A percentile compares a stretch with the other conserved stretches of the same genome.
Evolutionary conservation across 148 eudicot genomes (phyloP).

Genomic region (Chenopodium quinoa): DNA sequence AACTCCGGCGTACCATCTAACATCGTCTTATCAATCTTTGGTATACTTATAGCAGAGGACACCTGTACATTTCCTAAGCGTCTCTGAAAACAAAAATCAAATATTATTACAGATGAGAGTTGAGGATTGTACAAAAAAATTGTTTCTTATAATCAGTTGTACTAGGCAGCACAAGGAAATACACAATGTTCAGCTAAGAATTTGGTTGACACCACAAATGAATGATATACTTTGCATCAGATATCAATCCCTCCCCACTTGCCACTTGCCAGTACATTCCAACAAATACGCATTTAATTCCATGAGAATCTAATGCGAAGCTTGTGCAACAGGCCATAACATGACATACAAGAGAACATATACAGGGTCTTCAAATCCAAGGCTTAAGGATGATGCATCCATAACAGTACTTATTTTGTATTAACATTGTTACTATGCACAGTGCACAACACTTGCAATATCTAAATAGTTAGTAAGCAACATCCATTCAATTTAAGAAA

Average conservation of each 20-base stretch:
- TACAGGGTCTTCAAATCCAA: background rate
- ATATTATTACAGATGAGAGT: background rate
- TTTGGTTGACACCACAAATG: background rate
- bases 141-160: background rate
- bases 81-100: constrained; percentile 38
- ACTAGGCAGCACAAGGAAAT: background rate
- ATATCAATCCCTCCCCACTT: too few relatives aligned
- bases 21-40: constrained; percentile 31
- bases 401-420: background rate
- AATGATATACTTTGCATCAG: background rate
- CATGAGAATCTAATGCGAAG: background rate
- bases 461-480: background rate
- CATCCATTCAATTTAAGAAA: too few relatives aligned
- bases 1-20: constrained; percentile 52
- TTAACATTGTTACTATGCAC: too few relatives aligned
- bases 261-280: too few relatives aligned
- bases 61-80: constrained; percentile 52
- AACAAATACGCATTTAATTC: background rate
- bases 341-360: background rate
- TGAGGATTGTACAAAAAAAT: background rate
- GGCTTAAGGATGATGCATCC: background rate
- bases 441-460: too few relatives aligned
- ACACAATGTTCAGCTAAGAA: background rate
- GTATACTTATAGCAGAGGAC: constrained; percentile 31
- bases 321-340: background rate